Evolutionary conservation across 441 rosid species (phyloP).

Genomic region (Pelargonium myrrhifolium): DNA sequence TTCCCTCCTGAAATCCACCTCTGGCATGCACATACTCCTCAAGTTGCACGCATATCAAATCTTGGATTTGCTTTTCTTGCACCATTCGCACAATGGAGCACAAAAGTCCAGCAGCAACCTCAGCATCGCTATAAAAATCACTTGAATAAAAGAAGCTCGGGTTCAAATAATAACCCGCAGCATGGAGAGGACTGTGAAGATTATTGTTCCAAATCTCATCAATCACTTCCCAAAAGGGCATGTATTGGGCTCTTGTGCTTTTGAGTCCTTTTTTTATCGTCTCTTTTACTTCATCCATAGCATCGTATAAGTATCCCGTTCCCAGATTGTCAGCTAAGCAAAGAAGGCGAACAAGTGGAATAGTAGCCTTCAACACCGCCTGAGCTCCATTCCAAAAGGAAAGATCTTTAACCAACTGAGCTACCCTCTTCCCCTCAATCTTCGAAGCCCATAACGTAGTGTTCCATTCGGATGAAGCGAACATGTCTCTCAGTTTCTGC

Average conservation of each 20-base stretch:
- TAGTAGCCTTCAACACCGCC: slow-evolving; percentile 31
- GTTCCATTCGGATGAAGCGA: slow-evolving; percentile 34
- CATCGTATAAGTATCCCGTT: slow-evolving; percentile 44
- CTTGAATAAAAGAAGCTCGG: slow-evolving; percentile 41
- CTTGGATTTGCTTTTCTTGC: slow-evolving; percentile 21
- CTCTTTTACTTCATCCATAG: slow-evolving; percentile 51
- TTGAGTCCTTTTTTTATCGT: slow-evolving; percentile 26
- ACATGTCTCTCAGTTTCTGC: slow-evolving; percentile 31
- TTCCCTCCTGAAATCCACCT: slow-evolving; percentile 44
- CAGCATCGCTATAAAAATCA: slow-evolving; percentile 38
- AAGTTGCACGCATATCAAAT: slow-evolving; percentile 32
- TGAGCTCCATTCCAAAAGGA: slow-evolving; percentile 43
- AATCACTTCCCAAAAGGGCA: slow-evolving; percentile 44
- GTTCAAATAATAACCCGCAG: slow-evolving; percentile 53
- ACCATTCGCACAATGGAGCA: slow-evolving; percentile 34
- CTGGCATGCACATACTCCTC: slow-evolving; percentile 33
- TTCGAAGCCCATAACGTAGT: slow-evolving; percentile 23
- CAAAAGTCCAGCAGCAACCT: slow-evolving; percentile 40
- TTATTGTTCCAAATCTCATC: slow-evolving; percentile 46
- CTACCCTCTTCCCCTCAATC: slow-evolving; percentile 27
- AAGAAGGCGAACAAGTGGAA: slow-evolving; percentile 35
- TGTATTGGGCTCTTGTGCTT: slow-evolving; percentile 24
- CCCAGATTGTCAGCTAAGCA: slow-evolving; percentile 28
- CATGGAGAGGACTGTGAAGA: slow-evolving; percentile 59
- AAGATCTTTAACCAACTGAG: slow-evolving; percentile 26